These are phyloP conservation scores for Funneliformis mosseae DNA, from an alignment of 192 early-diverging fungal genomes.

Conservation along the genomic window DNA sequence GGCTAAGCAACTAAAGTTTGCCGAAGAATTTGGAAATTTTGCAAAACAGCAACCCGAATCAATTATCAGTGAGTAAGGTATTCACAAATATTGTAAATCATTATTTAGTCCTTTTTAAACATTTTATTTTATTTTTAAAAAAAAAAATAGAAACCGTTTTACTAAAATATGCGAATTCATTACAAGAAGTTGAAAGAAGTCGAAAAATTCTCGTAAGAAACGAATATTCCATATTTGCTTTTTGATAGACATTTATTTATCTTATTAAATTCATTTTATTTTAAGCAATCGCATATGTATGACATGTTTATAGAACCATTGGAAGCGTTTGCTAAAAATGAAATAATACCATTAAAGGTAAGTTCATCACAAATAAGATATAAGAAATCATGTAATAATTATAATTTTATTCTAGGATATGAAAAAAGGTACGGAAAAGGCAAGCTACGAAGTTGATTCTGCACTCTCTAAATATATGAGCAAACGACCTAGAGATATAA, in stretches of 20 bases:
- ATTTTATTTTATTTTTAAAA: not conserved
- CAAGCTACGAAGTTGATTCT: constrained; percentile 63
- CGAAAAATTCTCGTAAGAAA: constrained; percentile 50
- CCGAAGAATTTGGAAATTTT: constrained; percentile 53
- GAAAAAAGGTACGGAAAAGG: constrained; percentile 60
- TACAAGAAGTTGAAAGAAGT: constrained; percentile 60
- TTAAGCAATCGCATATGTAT: constrained; percentile 63
- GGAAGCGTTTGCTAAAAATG: constrained; percentile 61
- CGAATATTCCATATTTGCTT: not conserved
- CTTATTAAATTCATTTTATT: not conserved
- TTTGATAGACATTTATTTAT: not conserved
- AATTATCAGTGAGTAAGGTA: constrained; percentile 31
- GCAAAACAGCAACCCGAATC: constrained; percentile 56
- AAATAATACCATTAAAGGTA: constrained; percentile 58
- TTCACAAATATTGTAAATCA: not conserved
- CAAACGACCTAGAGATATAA: constrained; percentile 60
- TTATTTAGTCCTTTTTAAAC: not conserved
- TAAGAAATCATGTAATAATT: not conserved
- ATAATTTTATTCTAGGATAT: constrained; percentile 44
- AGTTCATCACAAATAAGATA: not conserved
- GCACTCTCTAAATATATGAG: constrained; percentile 62
- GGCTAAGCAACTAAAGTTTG: constrained; percentile 54
- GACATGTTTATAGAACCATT: constrained; percentile 73
- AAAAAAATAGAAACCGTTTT: constrained; percentile 46
- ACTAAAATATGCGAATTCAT: constrained; percentile 54